Evolutionary conservation across 2,329 filamentous ascomycete species (phyloP), one percentile per base, ranked within the genome.

Genomic region (Aspergillus felis): DNA sequence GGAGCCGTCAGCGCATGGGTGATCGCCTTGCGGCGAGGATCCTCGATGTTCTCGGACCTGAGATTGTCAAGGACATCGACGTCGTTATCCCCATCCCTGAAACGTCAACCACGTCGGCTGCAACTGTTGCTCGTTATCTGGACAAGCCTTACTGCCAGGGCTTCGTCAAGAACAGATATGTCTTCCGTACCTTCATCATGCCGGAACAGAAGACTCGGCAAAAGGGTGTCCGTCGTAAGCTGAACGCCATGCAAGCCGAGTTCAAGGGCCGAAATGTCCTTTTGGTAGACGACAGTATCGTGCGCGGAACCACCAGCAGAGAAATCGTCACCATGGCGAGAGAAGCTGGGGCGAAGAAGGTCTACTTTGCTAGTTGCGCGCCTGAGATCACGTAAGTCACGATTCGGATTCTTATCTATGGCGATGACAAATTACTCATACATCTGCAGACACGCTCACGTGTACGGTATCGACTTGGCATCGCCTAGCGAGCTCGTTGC

Each of bases 151-250:
- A 89, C 68, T 87, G 84, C 57, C 89, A 90, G 69, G 92, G 87
- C 2, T 93, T 96, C 66, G 87, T 96, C 62, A 95, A 94, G 81
- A 95, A 95, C 74, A 84, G 90, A 53, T 95, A 95, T 72, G 88
- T 95, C 59, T 92, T 91, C 81, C 84, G 91, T 51, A 95, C 91
- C 0, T 94, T 93, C 73, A 93, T 92, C 70, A 89, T 90, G 87
- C 87, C 92, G 1, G 89, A 88, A 28, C 92, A 97, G 73, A 85
- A 85, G 64, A 84, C 87, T 20, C 83, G 92, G 3, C 86, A 94
- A 68, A 93, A 93, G 76, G 89, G 91, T 64, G 91, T 97, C 9
- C 87, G 93, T 3, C 85, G 92, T 51, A 97, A 97, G 78, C 82
- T 97, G 42, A 93, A 90, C 59, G 86, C 92, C 22, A 96, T 97